Conservation (phyloP, 2,329 filamentous ascomycete genomes). For the Alternaria ethzedia region DNA sequence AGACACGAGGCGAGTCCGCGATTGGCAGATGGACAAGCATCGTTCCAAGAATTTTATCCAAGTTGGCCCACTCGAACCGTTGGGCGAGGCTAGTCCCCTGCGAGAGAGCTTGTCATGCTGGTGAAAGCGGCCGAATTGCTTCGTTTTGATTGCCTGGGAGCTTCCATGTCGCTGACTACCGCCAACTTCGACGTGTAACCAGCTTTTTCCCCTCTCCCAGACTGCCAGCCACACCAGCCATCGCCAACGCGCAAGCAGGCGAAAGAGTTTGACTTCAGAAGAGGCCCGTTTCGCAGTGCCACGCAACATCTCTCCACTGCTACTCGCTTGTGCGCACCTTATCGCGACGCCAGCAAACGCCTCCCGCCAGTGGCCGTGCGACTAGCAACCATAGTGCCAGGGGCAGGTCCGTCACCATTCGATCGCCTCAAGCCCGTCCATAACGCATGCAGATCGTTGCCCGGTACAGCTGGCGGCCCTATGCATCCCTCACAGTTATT, state of each 20-base stretch:
- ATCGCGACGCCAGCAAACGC: slow-evolving; percentile 22
- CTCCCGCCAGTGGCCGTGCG: slow-evolving; percentile 11
- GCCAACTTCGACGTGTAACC: background rate
- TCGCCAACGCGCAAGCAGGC: background rate
- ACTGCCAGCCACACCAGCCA: background rate
- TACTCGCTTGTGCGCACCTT: slow-evolving; percentile 16
- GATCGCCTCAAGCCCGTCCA: slow-evolving; percentile 6
- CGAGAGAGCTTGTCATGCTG: background rate
- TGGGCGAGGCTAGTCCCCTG: slow-evolving; percentile 6
- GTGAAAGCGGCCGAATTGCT: slow-evolving; percentile 8
- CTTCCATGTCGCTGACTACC: background rate
- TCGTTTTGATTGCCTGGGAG: background rate
- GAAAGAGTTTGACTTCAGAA: background rate
- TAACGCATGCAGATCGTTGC: slow-evolving; percentile 6
- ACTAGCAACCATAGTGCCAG: slow-evolving; percentile 13
- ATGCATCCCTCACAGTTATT: background rate
- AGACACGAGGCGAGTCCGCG: slow-evolving; percentile 4
- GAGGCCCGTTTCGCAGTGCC: slow-evolving; percentile 11
- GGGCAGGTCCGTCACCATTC: slow-evolving; percentile 15
- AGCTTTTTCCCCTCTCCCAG: background rate
- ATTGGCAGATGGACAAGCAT: slow-evolving; percentile 23
- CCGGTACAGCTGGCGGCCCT: background rate
- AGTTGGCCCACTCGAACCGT: slow-evolving; percentile 11
- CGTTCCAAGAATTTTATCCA: slow-evolving; percentile 22
- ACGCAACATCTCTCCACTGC: slow-evolving; percentile 22